A percentile compares a stretch with the other conserved stretches of the same genome.
These are phyloP conservation scores for Theobroma cacao DNA, from an alignment of 345 rosid species.

Conservation along the genomic window DNA sequence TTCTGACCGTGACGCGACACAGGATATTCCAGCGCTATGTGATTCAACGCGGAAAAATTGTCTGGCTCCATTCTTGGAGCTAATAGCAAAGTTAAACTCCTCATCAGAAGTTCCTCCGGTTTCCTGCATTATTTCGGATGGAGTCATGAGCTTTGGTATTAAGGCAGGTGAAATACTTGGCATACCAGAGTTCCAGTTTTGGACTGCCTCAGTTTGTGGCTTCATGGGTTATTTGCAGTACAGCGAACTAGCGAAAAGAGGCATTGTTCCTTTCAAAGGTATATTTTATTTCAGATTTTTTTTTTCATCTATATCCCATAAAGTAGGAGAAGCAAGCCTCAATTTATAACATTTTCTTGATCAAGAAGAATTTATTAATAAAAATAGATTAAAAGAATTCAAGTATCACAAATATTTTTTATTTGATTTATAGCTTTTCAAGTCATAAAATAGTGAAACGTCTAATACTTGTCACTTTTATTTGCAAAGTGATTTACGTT, in stretches of 20 bases:
- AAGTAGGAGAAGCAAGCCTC: too few relatives aligned
- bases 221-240: constrained; percentile 31
- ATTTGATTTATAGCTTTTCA: too few relatives aligned
- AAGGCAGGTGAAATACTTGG: constrained; percentile 24
- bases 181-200: constrained; percentile 27
- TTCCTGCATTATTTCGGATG: constrained; percentile 32
- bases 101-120: constrained; percentile 24
- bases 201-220: constrained; percentile 31
- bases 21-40: constrained; percentile 10
- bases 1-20: constrained; percentile 26
- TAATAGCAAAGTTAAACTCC: constrained; percentile 20
- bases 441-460: too few relatives aligned
- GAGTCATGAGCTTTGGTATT: constrained; percentile 29
- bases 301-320: too few relatives aligned
- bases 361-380: too few relatives aligned
- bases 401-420: too few relatives aligned
- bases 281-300: neutral
- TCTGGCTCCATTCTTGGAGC: constrained; percentile 29
- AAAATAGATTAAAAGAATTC: too few relatives aligned
- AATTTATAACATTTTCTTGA: too few relatives aligned
- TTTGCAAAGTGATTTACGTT: too few relatives aligned
- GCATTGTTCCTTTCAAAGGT: constrained; percentile 36
- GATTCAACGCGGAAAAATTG: constrained; percentile 25
- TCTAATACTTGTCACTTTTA: too few relatives aligned
- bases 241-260: constrained; percentile 24